Base-by-base conservation (phyloP, 2,329 filamentous ascomycete genomes). In the Talaromyces amestolkiae region DNA sequence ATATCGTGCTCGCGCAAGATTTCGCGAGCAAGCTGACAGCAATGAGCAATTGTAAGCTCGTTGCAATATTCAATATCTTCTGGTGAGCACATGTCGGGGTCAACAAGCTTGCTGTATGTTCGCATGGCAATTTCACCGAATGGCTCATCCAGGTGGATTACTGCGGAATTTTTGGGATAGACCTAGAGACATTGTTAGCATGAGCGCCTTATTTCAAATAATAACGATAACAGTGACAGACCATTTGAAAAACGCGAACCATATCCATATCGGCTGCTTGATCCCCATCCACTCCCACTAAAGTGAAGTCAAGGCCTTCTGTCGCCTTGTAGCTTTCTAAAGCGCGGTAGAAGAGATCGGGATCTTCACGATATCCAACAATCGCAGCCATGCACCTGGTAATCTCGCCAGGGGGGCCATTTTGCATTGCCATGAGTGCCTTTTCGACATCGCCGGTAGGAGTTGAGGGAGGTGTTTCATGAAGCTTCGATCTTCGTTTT, bases 311-410 rank as follows among this genome's bases (percentile, higher is more conserved):
- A n/a, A 71, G 70, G 9, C 70, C 70, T 6, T 68, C 61, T 1
- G 71, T 69, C 5, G 65, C 60, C 39, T 68, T 72, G 69, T 76
- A 76, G 60, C 74, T 75, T 2, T 70, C 68, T 43, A 76, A 63
- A n/a, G 70, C 71, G 10, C 69, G 69, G 33, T 67, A 67, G 66
- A 72, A 76, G 2, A 75, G 59, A 4, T 63, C 65, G 1, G 72
- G 70, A 24, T 76, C 74, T 58, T 76, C 74, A 33, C 74, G 71
- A 66, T 74, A 76, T 27, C 74, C 74, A 17, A 75, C 74, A 22
- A 76, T 68, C 0, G 70, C 68, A 7, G 72, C 72, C 64, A 75
- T 71, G 19, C 72, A 74, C 35, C 71, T 70, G 19, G 65, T 65
- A 0, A 63, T 66, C 13, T 58, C 64, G n/a, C 58, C 63, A n/a